Evolutionary conservation across 2,329 filamentous ascomycete genomes (phyloP), one percentile per base, ranked within the genome.

Genomic region (Dothiorella sarmentorum): DNA sequence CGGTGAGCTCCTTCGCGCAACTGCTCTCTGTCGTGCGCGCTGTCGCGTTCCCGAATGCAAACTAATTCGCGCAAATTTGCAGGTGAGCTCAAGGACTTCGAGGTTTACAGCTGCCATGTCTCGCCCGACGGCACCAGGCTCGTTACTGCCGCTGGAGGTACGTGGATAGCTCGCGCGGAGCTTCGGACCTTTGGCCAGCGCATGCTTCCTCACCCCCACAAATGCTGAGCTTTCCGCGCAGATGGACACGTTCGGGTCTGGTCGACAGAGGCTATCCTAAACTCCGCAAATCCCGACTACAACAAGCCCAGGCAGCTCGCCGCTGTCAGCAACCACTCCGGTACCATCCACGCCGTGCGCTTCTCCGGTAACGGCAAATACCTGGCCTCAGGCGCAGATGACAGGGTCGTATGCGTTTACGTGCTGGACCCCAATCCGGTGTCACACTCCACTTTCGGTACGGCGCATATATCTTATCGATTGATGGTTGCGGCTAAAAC

Each of bases 351-450:
- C 75, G 91, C 93, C 0, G 94, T 99, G 63, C 89, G 95, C 65
- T 99, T 97, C 78, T 97, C 94, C 9, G 88, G 91, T 26, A 97
- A 96, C 70, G 90, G 91, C 59, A 91, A 91, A 71, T 99, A 97
- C 72, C 84, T 99, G 55, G 95, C 95, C 31, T 97, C 93, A 10
- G 94, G 94, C 60, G 95, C 95, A 67, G 94, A 99, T 75, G 94
- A 99, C 78, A 97, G 97, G 80, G 93, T 99, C 70, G 95, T 99
- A 64, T 97, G 94, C 75, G 91, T 99, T 64, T 99, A 99, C 75
- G 87, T 90, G 62, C 83, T 97, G 57, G 91, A 97, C 74, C 84
- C 88, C 59, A 90, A 87, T 69, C 85, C 90, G 22, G 89, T 92
- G 3, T 81, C 89, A 26, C 84, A 82, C 55, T 84, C 89, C 9